A percentile compares a stretch with the other conserved stretches of the same genome.
Evolutionary conservation across 257 asterid genomes (phyloP).

Genomic region (Henckelia pumila): DNA sequence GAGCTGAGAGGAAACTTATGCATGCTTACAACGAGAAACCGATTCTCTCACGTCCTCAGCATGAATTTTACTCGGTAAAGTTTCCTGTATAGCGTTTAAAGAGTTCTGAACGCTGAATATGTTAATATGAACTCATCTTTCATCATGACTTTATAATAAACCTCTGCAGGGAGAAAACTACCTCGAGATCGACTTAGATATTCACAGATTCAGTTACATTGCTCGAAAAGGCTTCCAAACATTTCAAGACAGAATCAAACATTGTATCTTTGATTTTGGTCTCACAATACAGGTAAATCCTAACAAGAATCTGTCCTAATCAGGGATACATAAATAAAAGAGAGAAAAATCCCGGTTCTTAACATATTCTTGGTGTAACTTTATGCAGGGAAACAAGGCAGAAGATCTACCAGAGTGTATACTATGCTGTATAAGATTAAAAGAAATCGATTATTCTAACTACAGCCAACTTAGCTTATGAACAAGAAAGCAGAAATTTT

Average conservation of each 20-base stretch:
- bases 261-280: constrained; percentile 82
- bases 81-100: background rate
- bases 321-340: background rate
- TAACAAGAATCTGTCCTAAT: background rate
- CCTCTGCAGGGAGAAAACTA: constrained; percentile 37
- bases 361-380: background rate
- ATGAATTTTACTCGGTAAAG: constrained; percentile 38
- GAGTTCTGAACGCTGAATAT: background rate
- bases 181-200: background rate
- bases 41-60: constrained; percentile 81
- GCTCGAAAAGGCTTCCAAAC: constrained; percentile 90
- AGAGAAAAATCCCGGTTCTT: background rate
- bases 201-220: constrained; percentile 23
- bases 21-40: constrained; percentile 93
- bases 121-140: background rate
- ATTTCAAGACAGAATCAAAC: constrained; percentile 76
- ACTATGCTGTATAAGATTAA: background rate
- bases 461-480: background rate
- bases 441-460: background rate
- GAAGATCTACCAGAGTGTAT: background rate
- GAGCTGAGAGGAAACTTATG: constrained; percentile 86
- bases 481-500: background rate
- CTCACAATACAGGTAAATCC: constrained; percentile 64
- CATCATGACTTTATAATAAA: background rate
- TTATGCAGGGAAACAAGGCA: background rate